Evolutionary conservation across 805 yeast genomes (phyloP).

Genomic region (Starmera caribaea): DNA sequence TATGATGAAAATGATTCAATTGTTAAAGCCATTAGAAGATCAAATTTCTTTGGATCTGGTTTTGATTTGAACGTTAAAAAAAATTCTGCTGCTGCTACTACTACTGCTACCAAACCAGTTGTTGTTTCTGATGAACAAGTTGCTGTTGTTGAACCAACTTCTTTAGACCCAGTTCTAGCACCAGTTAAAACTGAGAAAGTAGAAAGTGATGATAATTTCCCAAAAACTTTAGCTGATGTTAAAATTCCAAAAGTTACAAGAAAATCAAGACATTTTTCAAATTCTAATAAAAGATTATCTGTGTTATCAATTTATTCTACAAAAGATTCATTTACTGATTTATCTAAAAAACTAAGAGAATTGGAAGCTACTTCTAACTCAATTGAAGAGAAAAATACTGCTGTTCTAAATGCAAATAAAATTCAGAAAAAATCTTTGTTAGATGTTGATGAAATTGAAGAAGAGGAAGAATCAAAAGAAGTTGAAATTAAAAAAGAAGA

Average conservation of each 20-base stretch:
- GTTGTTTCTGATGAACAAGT: conserved; percentile 9
- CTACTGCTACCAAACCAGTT: conserved; percentile 15
- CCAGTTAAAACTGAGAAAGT: conserved; percentile 4
- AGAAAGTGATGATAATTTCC: conserved; percentile 20
- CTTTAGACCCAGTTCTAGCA: neutral
- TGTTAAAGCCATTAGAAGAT: conserved; percentile 33
- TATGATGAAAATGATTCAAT: conserved; percentile 20
- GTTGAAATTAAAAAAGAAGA: conserved; percentile 10
- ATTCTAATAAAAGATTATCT: conserved; percentile 56
- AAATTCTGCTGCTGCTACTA: conserved; percentile 16
- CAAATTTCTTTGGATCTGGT: conserved; percentile 32
- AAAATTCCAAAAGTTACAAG: conserved; percentile 65
- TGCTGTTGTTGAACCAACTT: neutral
- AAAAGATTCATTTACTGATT: conserved; percentile 50
- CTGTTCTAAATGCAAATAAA: too few species aligned
- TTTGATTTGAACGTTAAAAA: conserved; percentile 25
- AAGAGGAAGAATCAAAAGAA: conserved; percentile 15
- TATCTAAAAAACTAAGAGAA: conserved; percentile 33
- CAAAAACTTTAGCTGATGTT: conserved; percentile 50
- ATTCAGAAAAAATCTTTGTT: conserved; percentile 19
- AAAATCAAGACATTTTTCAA: conserved; percentile 51
- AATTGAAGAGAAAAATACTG: too few species aligned
- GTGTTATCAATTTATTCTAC: conserved; percentile 68
- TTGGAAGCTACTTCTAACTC: conserved; percentile 10
- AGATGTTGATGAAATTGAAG: conserved; percentile 18